Evolutionary conservation across 352 stramenopile genomes (phyloP).

Genomic region (Paralagenidium karlingii): DNA sequence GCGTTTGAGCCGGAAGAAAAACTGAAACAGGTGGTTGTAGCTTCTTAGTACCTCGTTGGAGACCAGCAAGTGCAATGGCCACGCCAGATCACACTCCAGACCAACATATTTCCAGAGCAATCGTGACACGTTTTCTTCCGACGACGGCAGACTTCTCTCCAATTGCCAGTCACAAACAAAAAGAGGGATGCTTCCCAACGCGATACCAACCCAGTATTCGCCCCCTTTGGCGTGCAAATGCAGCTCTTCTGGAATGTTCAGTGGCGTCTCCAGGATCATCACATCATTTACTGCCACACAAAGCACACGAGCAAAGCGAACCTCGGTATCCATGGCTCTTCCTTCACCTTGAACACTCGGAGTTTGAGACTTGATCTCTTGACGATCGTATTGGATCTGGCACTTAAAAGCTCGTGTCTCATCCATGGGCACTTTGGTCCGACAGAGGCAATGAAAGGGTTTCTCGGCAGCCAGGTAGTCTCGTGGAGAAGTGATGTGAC

Average conservation of each 20-base stretch:
- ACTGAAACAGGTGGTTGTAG: constrained; percentile 66
- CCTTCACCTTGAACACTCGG: constrained; percentile 39
- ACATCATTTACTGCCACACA: constrained; percentile 25
- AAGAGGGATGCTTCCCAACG: constrained; percentile 17
- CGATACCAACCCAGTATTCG: constrained; percentile 47
- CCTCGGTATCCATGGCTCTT: too few species aligned
- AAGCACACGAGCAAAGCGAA: constrained; percentile 10
- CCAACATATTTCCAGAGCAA: constrained; percentile 45
- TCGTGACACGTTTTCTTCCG: constrained; percentile 7
- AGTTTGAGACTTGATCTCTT: constrained; percentile 16
- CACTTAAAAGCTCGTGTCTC: constrained; percentile 16
- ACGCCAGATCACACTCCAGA: constrained; percentile 34
- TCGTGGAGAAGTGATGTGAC: too few species aligned
- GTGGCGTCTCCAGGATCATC: constrained; percentile 22
- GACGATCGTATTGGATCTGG: constrained; percentile 30
- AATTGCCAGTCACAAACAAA: constrained; percentile 32
- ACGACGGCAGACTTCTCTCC: neutral
- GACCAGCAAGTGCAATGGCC: constrained; percentile 59
- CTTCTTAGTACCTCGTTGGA: constrained; percentile 31
- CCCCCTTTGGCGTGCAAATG: constrained; percentile 15
- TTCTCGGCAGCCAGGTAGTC: too few species aligned
- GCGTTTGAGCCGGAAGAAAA: constrained; percentile 69
- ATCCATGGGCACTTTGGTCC: too few species aligned
- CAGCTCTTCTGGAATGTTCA: constrained; percentile 35
- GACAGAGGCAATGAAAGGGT: too few species aligned